phyloP scores from a whole-genome alignment of 179 eudicot species.

The Drosera spatulata region DNA sequence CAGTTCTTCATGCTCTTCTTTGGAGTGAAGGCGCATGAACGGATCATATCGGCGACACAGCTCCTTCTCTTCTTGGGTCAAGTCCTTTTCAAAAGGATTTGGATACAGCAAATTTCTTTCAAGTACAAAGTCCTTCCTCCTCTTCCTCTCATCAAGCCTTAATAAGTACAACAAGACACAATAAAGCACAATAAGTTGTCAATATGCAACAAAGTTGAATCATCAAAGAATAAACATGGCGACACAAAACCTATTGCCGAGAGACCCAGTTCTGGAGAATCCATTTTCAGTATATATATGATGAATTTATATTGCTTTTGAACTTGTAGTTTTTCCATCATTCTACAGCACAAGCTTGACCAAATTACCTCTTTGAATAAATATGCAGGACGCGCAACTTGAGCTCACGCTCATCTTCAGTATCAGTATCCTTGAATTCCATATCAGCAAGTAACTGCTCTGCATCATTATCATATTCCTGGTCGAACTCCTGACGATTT shows the following conservation, averaged over 20 bases:
- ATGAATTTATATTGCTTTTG: no score
- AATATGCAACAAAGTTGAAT: no score
- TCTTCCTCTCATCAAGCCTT: conserved; percentile 46
- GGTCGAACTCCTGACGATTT: conserved; percentile 44
- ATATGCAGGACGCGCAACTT: conserved; percentile 37
- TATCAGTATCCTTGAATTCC: conserved; percentile 50
- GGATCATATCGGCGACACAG: conserved; percentile 39
- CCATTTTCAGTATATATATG: no score
- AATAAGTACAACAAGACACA: not conserved
- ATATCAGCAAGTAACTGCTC: conserved; percentile 45
- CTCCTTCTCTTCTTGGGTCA: conserved; percentile 38
- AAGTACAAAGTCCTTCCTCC: conserved; percentile 46
- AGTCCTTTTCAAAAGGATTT: conserved; percentile 32
- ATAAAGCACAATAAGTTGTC: no score
- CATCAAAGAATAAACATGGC: no score
- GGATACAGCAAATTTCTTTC: conserved; percentile 47
- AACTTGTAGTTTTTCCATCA: no score
- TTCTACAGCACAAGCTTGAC: no score
- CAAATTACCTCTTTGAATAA: conserved; percentile 26
- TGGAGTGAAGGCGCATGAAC: conserved; percentile 49
- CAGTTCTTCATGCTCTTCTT: conserved; percentile 44
- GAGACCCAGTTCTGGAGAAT: no score
- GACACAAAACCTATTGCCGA: no score
- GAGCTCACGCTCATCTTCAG: conserved; percentile 39
- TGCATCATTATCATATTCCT: conserved; percentile 49